Evolutionary conservation across 805 yeast genomes (phyloP), one percentile per base, ranked within the genome.

Genomic region (Kodamaea jinghongensis): DNA sequence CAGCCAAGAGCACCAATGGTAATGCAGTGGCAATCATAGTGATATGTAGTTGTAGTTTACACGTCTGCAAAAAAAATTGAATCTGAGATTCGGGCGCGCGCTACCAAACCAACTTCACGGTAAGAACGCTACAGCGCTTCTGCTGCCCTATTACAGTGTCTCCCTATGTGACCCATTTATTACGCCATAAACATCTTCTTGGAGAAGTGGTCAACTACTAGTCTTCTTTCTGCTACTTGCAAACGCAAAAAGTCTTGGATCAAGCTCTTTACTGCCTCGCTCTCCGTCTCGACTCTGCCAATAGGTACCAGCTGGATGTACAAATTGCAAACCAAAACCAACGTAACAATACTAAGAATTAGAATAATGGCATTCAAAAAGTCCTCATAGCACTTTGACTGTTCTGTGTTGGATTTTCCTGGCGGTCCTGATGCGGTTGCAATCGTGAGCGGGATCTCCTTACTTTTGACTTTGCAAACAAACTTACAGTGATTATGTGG

Each of bases 241-340:
- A 38, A 28, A n/a, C 11, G 14, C 23, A 17, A 22, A 22, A 32
- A 38, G 14, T 44, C 47, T n/a, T 30, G 29, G 11, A 41, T 28
- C 28, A 44, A 31, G 37, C 42, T 38, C 16, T 11, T 13, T n/a
- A 41, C 38, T 4, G 36, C 9, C 8, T 20, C 22, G 3, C 23
- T 26, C 26, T 22, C 17, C 16, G 17, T 33, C 36, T 20, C 20
- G 17, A 25, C 4, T 10, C 2, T 22, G 36, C 12, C 6, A 27
- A 12, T 6, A 6, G 27, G 14, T 9, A 14, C 27, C 12, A 22
- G 27, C 28, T 22, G 9, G 28, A 17, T 13, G 10, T 22, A 33
- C 28, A 33, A 22, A 11, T n/a, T 33, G 22, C 17, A n/a, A 12
- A 33, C 36, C 9, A 33, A 17, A 3, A 22, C 28, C 14, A 33